Conservation (phyloP, 2,329 filamentous ascomycete genomes). For the Thelonectria blattea region DNA sequence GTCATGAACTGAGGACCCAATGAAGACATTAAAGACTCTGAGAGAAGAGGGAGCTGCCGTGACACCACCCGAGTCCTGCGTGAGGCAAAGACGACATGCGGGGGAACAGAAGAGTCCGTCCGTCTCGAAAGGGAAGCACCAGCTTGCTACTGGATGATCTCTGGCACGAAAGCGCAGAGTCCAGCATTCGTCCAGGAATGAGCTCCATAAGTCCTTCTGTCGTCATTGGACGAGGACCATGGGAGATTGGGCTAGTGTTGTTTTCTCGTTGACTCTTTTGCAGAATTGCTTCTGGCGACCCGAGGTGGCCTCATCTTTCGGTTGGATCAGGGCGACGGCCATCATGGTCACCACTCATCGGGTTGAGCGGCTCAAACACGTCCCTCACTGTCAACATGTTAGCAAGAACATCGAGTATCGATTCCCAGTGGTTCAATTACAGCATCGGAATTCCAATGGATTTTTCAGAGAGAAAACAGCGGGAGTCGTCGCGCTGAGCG, state of each 20-base stretch:
- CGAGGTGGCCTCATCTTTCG: constrained; percentile 20
- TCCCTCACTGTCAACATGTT: no score
- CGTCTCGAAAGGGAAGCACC: neutral
- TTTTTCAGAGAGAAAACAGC: no score
- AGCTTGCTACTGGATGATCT: no score
- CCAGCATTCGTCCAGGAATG: neutral
- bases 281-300: constrained; percentile 37
- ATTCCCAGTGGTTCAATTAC: no score
- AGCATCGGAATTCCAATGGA: no score
- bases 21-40: neutral
- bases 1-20: neutral
- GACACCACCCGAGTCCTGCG: constrained; percentile 4
- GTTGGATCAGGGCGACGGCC: constrained; percentile 3
- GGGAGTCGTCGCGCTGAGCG: neutral
- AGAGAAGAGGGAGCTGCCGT: neutral
- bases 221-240: neutral
- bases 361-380: neutral
- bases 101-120: neutral
- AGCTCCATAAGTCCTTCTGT: constrained; percentile 10
- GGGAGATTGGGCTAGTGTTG: constrained; percentile 34
- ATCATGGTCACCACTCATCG: neutral
- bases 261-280: constrained; percentile 37
- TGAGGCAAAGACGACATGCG: constrained; percentile 12
- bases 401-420: no score
- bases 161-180: no score